Evolutionary conservation across 257 asterid species (phyloP).

Genomic region (Nicotiana attenuata): DNA sequence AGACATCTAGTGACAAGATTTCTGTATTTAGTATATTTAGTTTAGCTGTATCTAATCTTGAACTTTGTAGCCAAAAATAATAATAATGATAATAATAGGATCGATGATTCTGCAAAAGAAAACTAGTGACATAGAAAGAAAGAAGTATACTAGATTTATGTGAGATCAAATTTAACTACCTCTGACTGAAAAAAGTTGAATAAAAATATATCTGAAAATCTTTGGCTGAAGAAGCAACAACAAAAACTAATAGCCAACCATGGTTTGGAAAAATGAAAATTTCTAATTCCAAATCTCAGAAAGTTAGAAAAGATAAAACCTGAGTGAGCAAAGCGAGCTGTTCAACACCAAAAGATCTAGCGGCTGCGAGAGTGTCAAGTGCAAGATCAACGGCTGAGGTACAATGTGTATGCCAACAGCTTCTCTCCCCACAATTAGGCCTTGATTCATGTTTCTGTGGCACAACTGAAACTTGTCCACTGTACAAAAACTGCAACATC

Average conservation of each 20-base stretch:
- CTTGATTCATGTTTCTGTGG: slow-evolving; percentile 94
- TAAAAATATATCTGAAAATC: neutral
- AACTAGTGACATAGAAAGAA: slow-evolving; percentile 12
- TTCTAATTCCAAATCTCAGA: neutral
- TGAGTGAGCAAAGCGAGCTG: slow-evolving; percentile 91
- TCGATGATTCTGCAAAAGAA: slow-evolving; percentile 15
- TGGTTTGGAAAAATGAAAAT: no score
- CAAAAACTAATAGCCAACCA: neutral
- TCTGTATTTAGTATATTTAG: neutral
- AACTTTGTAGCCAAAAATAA: neutral
- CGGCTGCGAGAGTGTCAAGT: slow-evolving; percentile 86
- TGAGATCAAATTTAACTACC: neutral
- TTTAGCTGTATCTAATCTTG: neutral
- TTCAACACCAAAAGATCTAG: slow-evolving; percentile 90
- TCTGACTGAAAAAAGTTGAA: neutral
- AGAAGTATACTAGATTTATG: slow-evolving; percentile 16
- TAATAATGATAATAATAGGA: neutral
- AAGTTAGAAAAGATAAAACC: slow-evolving; percentile 28
- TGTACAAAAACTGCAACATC: slow-evolving; percentile 84
- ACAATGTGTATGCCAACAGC: slow-evolving; percentile 96
- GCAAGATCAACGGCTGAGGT: slow-evolving; percentile 99
- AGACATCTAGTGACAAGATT: neutral
- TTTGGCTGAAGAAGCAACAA: neutral
- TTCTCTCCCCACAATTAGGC: slow-evolving; percentile 80
- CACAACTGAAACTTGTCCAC: slow-evolving; percentile 92